Evolutionary conservation across 345 rosid species (phyloP), one percentile per base, ranked within the genome.

Genomic region (Cardamine chenopodiifolia): DNA sequence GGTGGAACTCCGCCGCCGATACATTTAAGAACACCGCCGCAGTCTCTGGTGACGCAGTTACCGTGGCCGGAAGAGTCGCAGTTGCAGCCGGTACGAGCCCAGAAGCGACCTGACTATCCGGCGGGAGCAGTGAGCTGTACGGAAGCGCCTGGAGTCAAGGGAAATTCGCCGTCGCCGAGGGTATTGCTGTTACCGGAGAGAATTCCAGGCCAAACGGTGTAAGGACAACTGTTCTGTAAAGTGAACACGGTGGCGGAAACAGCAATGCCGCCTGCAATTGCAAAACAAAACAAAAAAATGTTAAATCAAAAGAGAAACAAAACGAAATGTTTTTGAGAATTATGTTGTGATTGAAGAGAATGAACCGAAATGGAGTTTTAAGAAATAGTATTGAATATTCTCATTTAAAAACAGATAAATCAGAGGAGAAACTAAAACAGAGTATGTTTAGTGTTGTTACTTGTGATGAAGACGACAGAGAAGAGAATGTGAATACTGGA

Each of bases 171-270:
- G 13, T 78, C 86, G 9, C 95, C 97, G 35, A 90, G 88, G 3
- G 67, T 64, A 31, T 87, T 84, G 11, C 85, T 80, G 70, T 84
- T 85, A 15, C 92, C 96, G 58, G 92, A 84, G 48, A 91, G 85
- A 50, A 90, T 88, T 17, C 91, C 98, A 0, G 98, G 98, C 98
- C 98, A 93, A 25, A 93, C 63, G 0, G 91, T 91, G 85, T 84
- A 81, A 47, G 72, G 62, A 66, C 98, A 91, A n/a, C 48, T 87
- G 78, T 93, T 91, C 60, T 81, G 80, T 62, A 93, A 83, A 0
- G 92, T 89, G 82, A 93, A 84, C 28, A 83, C 79, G 0, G 94
- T 85, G 39, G 90, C 92, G 6, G 86, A 73, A 49, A 66, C 82
- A 19, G 81, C 49, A 75, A 75, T 12, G 55, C 47, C 22, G 23